Evolutionary conservation across 805 yeast genomes (phyloP).

Genomic region (Wickerhamiella brachini): DNA sequence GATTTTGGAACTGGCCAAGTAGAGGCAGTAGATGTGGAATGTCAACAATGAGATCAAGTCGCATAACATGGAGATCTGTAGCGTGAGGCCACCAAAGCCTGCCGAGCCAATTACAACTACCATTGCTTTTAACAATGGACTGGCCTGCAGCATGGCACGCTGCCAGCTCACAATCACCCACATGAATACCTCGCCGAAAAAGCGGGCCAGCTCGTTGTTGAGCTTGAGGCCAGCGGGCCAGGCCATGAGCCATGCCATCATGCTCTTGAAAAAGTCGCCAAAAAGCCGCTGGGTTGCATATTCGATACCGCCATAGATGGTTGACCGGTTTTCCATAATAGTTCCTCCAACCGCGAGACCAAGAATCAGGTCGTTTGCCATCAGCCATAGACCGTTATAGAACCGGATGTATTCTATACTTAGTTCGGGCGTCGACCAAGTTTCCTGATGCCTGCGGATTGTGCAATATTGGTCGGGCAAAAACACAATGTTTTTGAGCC

Average conservation of each 20-base stretch:
- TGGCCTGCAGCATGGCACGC: constrained; percentile 3
- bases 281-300: constrained; percentile 29
- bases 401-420: constrained; percentile 44
- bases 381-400: constrained; percentile 81
- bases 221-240: constrained; percentile 92
- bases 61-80: constrained; percentile 48
- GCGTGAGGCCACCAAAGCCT: constrained; percentile 49
- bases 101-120: constrained; percentile 20
- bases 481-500: constrained; percentile 61
- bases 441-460: constrained; percentile 29
- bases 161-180: constrained; percentile 75
- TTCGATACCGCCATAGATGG: constrained; percentile 16
- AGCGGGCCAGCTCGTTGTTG: constrained; percentile 70
- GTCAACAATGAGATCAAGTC: constrained; percentile 54
- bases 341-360: constrained; percentile 50
- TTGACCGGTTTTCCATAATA: constrained; percentile 28
- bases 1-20: constrained; percentile 62
- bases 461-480: constrained; percentile 68
- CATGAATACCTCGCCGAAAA: constrained; percentile 70
- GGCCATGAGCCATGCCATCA: constrained; percentile 63
- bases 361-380: constrained; percentile 63
- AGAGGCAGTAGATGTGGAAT: constrained; percentile 63
- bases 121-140: constrained; percentile 3
- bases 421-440: constrained; percentile 28
- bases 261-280: constrained; percentile 31